Evolutionary conservation across 2,329 filamentous ascomycete genomes (phyloP), one percentile per base, ranked within the genome.

Genomic region (Aspergillus fructus): DNA sequence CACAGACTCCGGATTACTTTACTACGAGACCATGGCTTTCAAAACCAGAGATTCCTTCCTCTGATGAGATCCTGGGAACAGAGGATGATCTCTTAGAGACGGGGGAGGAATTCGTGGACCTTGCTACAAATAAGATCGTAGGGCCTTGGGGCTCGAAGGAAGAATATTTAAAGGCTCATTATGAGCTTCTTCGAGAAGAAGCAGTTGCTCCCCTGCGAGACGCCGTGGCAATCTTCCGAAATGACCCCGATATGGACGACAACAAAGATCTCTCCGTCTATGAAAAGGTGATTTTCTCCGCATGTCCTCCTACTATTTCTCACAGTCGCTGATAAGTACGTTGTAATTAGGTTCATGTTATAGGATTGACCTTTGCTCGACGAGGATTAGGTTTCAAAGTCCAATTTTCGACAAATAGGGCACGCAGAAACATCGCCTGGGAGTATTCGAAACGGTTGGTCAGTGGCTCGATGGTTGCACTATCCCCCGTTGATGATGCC

Each of bases 131-230:
- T 64, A 76, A 76, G 6, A 76, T 86, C 19, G 61, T 81, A 1
- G 78, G 79, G 0, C 76, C 85, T 0, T 93, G 87, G 79, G 61
- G 73, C 0, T 84, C 79, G 4, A 87, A 84, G 46, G 79, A 85
- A 1, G 78, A 81, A 0, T 96, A 96, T 57, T 77, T 96, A 0
- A 78, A 84, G 33, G 82, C 85, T 0, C 90, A 96, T 49, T 96
- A 94, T 68, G 79, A 85, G 3, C 81, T 96, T 2, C 79, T 91
- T 7, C 83, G 92, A 3, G 89, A 91, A 66, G 91, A 96, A 68
- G 84, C 86, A 0, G 78, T 90, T 3, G 83, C 88, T 12, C 82
- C 87, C 1, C 78, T 96, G 0, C 83, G 91, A 6, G 81, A 85
- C 60, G 86, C 89, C 0, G 81, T 96, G 1, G 74, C 77, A 0